Conservation (phyloP, 306 rosid species). For the Ziziphus jujuba region DNA sequence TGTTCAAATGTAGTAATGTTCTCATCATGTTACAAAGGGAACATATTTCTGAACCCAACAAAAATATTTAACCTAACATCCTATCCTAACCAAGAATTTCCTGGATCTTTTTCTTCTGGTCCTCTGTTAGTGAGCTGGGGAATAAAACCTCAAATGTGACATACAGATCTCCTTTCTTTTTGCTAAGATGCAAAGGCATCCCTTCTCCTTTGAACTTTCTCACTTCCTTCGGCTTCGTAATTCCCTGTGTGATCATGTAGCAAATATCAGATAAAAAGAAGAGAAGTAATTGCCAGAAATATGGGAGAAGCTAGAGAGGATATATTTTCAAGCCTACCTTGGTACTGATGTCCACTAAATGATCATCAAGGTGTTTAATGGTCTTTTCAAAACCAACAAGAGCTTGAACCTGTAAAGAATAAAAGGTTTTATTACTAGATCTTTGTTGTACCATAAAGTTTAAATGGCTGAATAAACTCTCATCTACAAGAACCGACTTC, state of each 20-base stretch:
- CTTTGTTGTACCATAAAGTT: background rate
- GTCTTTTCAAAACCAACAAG: slow-evolving; percentile 92
- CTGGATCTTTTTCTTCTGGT: slow-evolving; percentile 76
- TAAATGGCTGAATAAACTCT: background rate
- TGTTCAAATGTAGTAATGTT: slow-evolving; percentile 25
- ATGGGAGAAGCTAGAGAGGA: background rate
- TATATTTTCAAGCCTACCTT: slow-evolving; percentile 52
- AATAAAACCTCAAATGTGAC: slow-evolving; percentile 82
- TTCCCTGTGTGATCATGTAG: slow-evolving; percentile 53
- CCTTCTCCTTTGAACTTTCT: slow-evolving; percentile 94
- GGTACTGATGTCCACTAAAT: slow-evolving; percentile 76
- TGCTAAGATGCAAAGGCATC: slow-evolving; percentile 90
- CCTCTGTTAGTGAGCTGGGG: slow-evolving; percentile 75
- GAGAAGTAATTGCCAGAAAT: background rate
- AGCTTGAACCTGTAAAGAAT: slow-evolving; percentile 79
- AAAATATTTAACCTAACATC: slow-evolving; percentile 20
- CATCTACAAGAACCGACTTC: background rate
- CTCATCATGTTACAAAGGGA: slow-evolving; percentile 32
- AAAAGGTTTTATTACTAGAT: slow-evolving; percentile 8
- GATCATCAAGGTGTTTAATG: slow-evolving; percentile 86
- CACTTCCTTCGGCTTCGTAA: slow-evolving; percentile 89
- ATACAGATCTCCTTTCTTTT: slow-evolving; percentile 84
- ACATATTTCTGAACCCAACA: slow-evolving; percentile 14
- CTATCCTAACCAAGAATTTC: slow-evolving; percentile 63
- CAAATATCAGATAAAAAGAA: slow-evolving; percentile 15